Evolutionary conservation across 495 filamentous ascomycete genomes (phyloP), one percentile per base, ranked within the genome.

Genomic region (Chaetomium fimeti): DNA sequence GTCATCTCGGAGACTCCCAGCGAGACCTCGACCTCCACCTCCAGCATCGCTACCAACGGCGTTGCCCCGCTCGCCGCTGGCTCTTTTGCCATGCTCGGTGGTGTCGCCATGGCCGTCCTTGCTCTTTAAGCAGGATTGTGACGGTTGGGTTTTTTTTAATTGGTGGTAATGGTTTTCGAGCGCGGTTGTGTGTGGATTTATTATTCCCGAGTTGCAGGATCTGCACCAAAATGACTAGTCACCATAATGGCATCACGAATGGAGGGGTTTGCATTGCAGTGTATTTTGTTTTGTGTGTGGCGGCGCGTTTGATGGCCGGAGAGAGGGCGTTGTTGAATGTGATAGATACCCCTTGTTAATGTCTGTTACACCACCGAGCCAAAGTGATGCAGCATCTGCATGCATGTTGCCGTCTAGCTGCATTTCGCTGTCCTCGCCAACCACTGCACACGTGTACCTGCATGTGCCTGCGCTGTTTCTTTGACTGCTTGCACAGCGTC

Each of bases 31-130:
- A 16, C 55, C 24, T 12, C 55, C 22, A 40, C 53, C 55, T n/a
- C 42, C 29, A 43, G 25, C 48, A 20, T 71, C 29, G 38, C 66
- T 28, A 77, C 77, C 51, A 71, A 57, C 52, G 75, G 67, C 59
- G 78, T 76, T 57, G 63, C 63, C 20, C 53, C 66, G 55, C 48
- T 66, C n/a, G 73, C 64, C 28, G 77, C 76, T 32, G 74, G 74
- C 65, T 72, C 74, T 9, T 27, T 79, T 29, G 74, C 78, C 27
- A 62, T 78, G 12, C 20, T 81, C 63, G 77, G 76, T 45, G 75
- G 75, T 66, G 66, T 82, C 27, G 72, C 74, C 61, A 69, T 78
- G 64, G 78, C 78, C 42, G 54, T 75, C 48, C 57, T 81, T 49
- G 77, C 76, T 57, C 61, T 82, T 57, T 81, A 81, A 80, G 53